Conservation (phyloP, 257 asterid genomes). For the Solanum rostratum region DNA sequence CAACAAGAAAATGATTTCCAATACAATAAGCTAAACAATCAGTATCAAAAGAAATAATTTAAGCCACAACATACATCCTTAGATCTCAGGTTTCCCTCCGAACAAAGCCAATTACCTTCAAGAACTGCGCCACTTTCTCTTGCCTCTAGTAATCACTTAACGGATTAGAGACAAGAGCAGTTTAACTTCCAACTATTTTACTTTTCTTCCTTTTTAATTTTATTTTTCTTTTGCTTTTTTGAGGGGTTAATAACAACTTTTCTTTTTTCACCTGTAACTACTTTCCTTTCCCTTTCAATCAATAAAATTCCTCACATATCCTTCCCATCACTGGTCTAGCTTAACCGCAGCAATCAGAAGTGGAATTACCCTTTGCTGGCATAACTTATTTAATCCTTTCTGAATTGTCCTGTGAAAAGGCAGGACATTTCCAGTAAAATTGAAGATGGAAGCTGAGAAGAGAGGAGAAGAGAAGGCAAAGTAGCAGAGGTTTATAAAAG, state of each 20-base stretch:
- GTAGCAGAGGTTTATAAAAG: background rate
- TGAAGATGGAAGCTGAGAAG: background rate
- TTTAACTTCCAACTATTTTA: background rate
- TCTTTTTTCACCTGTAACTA: background rate
- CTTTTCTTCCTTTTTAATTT: background rate
- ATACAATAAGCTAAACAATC: background rate
- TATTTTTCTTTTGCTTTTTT: background rate
- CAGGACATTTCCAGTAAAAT: background rate
- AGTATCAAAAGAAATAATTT: background rate
- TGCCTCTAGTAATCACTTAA: background rate
- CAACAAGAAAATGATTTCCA: slow-evolving; percentile 3
- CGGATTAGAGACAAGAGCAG: background rate
- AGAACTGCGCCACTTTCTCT: background rate
- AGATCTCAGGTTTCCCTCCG: background rate
- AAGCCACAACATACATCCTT: background rate
- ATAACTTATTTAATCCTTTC: background rate
- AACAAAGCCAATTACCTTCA: background rate
- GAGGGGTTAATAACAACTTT: background rate
- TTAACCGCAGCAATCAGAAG: background rate
- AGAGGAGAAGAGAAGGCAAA: background rate
- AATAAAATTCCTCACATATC: background rate
- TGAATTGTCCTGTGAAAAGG: background rate
- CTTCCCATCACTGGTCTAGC: background rate
- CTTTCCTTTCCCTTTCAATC: background rate
- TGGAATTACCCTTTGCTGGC: background rate